A percentile compares a stretch with the other conserved stretches of the same genome.
Evolutionary conservation across 495 filamentous ascomycete genomes (phyloP).

Genomic region (Articulospora tetracladia): DNA sequence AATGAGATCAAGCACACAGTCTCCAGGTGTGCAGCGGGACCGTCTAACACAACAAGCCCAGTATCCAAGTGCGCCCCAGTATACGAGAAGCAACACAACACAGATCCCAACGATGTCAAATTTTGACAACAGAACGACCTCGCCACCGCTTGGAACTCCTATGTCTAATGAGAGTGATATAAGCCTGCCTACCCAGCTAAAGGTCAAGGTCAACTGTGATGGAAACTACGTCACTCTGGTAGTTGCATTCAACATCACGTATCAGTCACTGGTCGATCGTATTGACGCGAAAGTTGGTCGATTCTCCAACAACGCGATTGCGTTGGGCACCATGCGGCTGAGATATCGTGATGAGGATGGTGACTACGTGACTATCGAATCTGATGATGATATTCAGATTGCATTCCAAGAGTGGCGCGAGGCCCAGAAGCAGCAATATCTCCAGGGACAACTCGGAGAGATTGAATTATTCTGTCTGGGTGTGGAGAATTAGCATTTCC

Average conservation of each 20-base stretch:
- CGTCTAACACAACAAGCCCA: conserved; percentile 21
- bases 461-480: conserved; percentile 69
- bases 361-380: conserved; percentile 88
- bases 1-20: conserved; percentile 47
- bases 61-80: conserved; percentile 21
- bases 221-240: conserved; percentile 85
- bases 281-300: conserved; percentile 92
- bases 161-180: conserved; percentile 46
- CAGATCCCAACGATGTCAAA: conserved; percentile 33
- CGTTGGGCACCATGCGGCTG: conserved; percentile 70
- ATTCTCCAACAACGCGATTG: conserved; percentile 75
- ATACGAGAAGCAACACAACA: conserved; percentile 15
- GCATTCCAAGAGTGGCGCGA: conserved; percentile 93
- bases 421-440: conserved; percentile 58
- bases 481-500: conserved; percentile 21
- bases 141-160: conserved; percentile 24
- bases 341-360: conserved; percentile 91
- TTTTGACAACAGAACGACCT: conserved; percentile 34
- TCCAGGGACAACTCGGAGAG: conserved; percentile 68
- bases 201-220: conserved; percentile 87
- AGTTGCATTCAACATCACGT: conserved; percentile 87
- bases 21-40: conserved; percentile 44
- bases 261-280: conserved; percentile 88
- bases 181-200: conserved; percentile 75
- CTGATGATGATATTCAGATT: conserved; percentile 90